Conservation (phyloP, 257 asterid species). For the Scutellaria minor region DNA sequence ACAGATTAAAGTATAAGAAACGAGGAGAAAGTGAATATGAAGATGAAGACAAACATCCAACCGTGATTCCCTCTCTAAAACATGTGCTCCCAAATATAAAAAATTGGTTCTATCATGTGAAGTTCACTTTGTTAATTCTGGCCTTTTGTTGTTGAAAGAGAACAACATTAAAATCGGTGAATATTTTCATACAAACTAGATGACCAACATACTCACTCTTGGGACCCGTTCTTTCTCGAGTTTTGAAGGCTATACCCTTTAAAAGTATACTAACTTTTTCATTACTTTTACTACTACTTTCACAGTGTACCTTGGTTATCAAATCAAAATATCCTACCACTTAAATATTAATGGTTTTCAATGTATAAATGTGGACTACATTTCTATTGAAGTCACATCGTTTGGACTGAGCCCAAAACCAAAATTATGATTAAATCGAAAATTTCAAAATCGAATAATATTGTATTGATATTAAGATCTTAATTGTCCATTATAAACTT, state of each 20-base stretch:
- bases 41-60: slow-evolving; percentile 64
- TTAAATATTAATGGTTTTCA: no score
- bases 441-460: no score
- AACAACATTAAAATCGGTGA: slow-evolving; percentile 31
- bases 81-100: slow-evolving; percentile 49
- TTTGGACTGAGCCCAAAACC: no score
- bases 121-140: slow-evolving; percentile 25
- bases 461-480: no score
- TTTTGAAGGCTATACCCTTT: slow-evolving; percentile 1
- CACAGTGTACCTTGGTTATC: no score
- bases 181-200: slow-evolving; percentile 28
- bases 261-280: slow-evolving; percentile 37
- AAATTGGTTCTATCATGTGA: slow-evolving; percentile 24
- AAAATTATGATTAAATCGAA: no score
- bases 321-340: no score
- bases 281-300: background rate
- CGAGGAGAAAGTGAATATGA: slow-evolving; percentile 36
- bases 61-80: slow-evolving; percentile 75
- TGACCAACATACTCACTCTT: slow-evolving; percentile 67
- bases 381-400: no score
- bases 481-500: no score
- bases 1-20: slow-evolving; percentile 29
- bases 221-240: slow-evolving; percentile 46
- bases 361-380: no score
- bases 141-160: slow-evolving; percentile 27